Percentiles rank a stretch among this genome's conserved stretches.
Conservation (phyloP, 2,329 filamentous ascomycete genomes). For the Pseudofabraea citricarpa region DNA sequence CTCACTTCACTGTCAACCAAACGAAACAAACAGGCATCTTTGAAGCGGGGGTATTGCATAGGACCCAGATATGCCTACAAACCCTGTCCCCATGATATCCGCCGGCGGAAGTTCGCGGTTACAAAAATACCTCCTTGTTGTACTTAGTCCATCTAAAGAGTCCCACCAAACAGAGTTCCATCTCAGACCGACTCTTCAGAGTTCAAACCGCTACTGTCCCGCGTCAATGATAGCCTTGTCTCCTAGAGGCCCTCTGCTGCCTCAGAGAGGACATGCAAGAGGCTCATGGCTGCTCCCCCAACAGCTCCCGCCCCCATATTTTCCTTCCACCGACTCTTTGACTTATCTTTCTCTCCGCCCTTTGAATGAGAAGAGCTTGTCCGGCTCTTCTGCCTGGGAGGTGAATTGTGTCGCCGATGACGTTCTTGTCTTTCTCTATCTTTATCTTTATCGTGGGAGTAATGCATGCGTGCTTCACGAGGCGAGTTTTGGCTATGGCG, state of each 20-base stretch:
- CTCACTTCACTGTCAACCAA: too few species aligned
- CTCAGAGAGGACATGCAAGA: constrained; percentile 53
- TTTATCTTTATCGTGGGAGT: constrained; percentile 2
- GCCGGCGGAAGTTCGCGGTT: too few species aligned
- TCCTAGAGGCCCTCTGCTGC: constrained; percentile 36
- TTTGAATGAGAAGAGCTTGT: constrained; percentile 8
- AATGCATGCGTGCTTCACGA: neutral
- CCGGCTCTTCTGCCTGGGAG: constrained; percentile 7
- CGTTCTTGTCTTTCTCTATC: constrained; percentile 6
- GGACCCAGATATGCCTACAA: too few species aligned
- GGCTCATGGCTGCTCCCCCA: constrained; percentile 54
- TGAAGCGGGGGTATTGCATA: too few species aligned
- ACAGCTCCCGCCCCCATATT: constrained; percentile 54
- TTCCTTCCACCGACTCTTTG: constrained; percentile 44
- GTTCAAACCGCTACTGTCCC: too few species aligned
- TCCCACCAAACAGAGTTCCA: too few species aligned
- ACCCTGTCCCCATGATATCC: too few species aligned
- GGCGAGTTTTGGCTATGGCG: neutral
- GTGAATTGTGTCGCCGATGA: neutral
- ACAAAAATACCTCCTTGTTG: too few species aligned
- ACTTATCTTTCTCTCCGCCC: constrained; percentile 20
- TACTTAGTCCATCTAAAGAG: too few species aligned
- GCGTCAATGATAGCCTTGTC: too few species aligned
- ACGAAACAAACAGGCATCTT: too few species aligned
- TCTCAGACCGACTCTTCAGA: too few species aligned